Percentiles rank a stretch among this genome's conserved stretches.
Evolutionary conservation across 1,284 basidiomycete genomes (phyloP).

Genomic region (Macrocystidia cucumis): DNA sequence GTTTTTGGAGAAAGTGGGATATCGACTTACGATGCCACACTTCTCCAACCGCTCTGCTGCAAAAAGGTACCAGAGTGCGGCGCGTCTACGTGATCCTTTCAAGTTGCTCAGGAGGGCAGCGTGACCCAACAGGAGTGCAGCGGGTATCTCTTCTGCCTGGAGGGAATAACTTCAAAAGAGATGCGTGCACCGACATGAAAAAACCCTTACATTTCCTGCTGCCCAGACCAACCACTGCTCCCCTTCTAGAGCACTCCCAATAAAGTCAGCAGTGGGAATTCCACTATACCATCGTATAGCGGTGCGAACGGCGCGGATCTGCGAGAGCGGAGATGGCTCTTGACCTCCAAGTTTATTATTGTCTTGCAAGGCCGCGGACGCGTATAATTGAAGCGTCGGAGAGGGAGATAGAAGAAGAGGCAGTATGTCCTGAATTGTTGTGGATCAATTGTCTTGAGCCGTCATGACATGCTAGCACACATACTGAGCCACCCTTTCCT

Average conservation of each 20-base stretch:
- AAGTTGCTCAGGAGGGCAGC: conserved; percentile 61
- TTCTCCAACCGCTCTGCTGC: conserved; percentile 73
- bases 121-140: conserved; percentile 66
- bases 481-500: conserved; percentile 66
- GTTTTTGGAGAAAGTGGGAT: neutral
- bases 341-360: conserved; percentile 26
- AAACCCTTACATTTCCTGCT: conserved; percentile 62
- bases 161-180: conserved; percentile 7
- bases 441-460: conserved; percentile 6
- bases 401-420: conserved; percentile 64
- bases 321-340: conserved; percentile 52
- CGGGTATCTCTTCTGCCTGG: conserved; percentile 74
- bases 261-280: conserved; percentile 50
- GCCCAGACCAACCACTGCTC: conserved; percentile 80
- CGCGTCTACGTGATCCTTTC: conserved; percentile 49
- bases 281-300: conserved; percentile 72
- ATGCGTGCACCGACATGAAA: neutral
- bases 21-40: conserved; percentile 59
- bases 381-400: conserved; percentile 49
- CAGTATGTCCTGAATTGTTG: conserved; percentile 52
- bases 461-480: conserved; percentile 15
- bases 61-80: conserved; percentile 68
- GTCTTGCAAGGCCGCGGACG: conserved; percentile 45
- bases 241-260: conserved; percentile 51
- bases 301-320: conserved; percentile 53